Percentiles rank a stretch among this genome's conserved stretches.
These are phyloP conservation scores for Daldinia bambusicola DNA, from an alignment of 495 filamentous ascomycete species.

Conservation along the genomic window DNA sequence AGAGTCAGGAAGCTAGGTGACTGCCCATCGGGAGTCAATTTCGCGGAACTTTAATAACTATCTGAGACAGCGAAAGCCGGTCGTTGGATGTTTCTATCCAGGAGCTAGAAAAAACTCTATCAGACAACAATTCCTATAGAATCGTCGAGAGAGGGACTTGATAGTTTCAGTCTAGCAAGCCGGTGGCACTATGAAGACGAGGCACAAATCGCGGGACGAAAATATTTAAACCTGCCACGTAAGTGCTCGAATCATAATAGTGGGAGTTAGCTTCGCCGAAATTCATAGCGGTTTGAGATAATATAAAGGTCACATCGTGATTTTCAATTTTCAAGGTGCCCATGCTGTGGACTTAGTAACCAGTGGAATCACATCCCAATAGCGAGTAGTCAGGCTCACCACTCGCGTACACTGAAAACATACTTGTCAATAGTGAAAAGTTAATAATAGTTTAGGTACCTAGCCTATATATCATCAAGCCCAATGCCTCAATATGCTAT, in stretches of 20 bases:
- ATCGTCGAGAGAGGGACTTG: background rate
- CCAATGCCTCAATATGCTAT: conserved; percentile 13
- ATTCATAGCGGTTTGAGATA: too few relatives aligned
- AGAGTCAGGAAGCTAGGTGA: too few relatives aligned
- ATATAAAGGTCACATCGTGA: too few relatives aligned
- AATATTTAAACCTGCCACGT: background rate
- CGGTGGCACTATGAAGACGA: background rate
- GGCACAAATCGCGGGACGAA: background rate
- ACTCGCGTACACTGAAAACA: background rate
- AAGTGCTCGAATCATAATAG: background rate
- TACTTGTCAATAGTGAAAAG: background rate
- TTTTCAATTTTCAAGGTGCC: too few relatives aligned
- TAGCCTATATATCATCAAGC: conserved; percentile 1
- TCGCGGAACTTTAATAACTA: too few relatives aligned
- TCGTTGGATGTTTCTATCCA: too few relatives aligned
- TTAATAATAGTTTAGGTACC: background rate
- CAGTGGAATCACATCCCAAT: too few relatives aligned
- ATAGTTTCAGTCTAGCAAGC: background rate
- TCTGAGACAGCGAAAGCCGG: too few relatives aligned
- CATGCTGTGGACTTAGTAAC: too few relatives aligned
- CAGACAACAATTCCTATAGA: background rate
- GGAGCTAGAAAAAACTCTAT: background rate
- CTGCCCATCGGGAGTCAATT: too few relatives aligned
- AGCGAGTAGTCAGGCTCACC: too few relatives aligned
- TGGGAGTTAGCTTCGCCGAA: background rate